These are phyloP conservation scores for Aspergillus fumigatus DNA, from an alignment of 2,329 filamentous ascomycete genomes.

Conservation along the genomic window DNA sequence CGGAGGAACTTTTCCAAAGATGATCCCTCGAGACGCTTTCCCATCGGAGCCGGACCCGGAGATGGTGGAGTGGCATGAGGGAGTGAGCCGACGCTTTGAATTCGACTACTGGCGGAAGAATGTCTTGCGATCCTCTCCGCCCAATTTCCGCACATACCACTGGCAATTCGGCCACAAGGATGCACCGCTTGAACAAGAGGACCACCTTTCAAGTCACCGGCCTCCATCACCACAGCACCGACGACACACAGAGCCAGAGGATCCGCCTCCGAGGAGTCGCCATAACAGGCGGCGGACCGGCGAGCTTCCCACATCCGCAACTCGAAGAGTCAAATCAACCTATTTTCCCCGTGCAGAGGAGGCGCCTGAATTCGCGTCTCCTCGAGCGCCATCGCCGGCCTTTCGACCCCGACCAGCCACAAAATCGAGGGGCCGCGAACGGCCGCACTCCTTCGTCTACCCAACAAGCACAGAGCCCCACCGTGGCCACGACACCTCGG, in stretches of 20 bases:
- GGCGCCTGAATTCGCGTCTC: slow-evolving; percentile 18
- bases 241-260: slow-evolving; percentile 16
- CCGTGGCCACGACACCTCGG: not conserved
- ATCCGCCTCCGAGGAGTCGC: slow-evolving; percentile 15
- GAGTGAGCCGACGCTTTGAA: slow-evolving; percentile 66
- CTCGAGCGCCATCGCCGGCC: slow-evolving; percentile 25
- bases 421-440: slow-evolving; percentile 21
- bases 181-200: slow-evolving; percentile 21
- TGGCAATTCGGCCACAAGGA: slow-evolving; percentile 31
- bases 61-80: slow-evolving; percentile 83
- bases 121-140: slow-evolving; percentile 29
- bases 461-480: slow-evolving; percentile 13
- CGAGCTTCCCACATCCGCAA: slow-evolving; percentile 14
- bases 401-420: slow-evolving; percentile 14
- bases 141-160: slow-evolving; percentile 23
- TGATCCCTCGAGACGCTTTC: slow-evolving; percentile 64
- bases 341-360: slow-evolving; percentile 15
- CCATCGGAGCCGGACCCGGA: slow-evolving; percentile 68
- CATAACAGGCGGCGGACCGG: slow-evolving; percentile 21
- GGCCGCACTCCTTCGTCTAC: slow-evolving; percentile 11
- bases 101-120: slow-evolving; percentile 51
- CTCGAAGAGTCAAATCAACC: slow-evolving; percentile 17
- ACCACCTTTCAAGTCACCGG: slow-evolving; percentile 13
- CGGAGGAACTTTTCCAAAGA: slow-evolving; percentile 53
- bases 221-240: slow-evolving; percentile 14